A percentile compares a stretch with the other conserved stretches of the same genome.
phyloP scores from a whole-genome alignment of 805 yeast species.

The Hagleromyces aurorensis region DNA sequence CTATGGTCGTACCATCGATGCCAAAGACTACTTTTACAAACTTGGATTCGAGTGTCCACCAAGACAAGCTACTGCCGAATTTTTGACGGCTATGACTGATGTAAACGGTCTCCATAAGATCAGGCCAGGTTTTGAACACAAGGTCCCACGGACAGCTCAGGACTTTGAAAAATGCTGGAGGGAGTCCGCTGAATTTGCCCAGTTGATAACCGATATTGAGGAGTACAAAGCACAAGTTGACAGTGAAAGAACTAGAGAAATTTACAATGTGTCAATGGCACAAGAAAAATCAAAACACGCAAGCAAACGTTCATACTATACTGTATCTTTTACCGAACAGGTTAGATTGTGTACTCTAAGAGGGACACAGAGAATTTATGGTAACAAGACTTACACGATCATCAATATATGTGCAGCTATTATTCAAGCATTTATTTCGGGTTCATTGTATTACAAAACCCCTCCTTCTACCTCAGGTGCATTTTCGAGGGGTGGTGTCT shows the following conservation, averaged over 20 bases:
- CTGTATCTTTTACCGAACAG: conserved; percentile 36
- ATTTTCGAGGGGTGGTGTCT: conserved; percentile 55
- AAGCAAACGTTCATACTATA: conserved; percentile 19
- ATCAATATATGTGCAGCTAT: conserved; percentile 29
- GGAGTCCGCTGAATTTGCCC: conserved; percentile 33
- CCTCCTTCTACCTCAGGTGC: conserved; percentile 46
- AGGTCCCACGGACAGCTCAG: conserved; percentile 48
- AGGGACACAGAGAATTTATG: conserved; percentile 46
- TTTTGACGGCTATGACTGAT: conserved; percentile 52
- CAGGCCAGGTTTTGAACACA: conserved; percentile 38
- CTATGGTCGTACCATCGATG: conserved; percentile 43
- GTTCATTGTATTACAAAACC: conserved; percentile 53
- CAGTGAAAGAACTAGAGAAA: conserved; percentile 31
- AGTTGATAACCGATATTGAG: conserved; percentile 39
- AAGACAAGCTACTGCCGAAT: conserved; percentile 57
- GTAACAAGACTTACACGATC: conserved; percentile 46
- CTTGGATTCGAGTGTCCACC: conserved; percentile 53
- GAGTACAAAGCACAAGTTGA: conserved; percentile 22
- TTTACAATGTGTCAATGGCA: conserved; percentile 25
- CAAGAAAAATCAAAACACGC: conserved; percentile 25
- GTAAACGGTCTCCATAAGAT: conserved; percentile 37
- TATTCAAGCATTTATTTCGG: conserved; percentile 51
- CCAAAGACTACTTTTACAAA: conserved; percentile 42
- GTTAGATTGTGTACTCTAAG: conserved; percentile 41
- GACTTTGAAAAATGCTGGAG: conserved; percentile 44